Evolutionary conservation across 2,329 filamentous ascomycete species (phyloP).

Genomic region (Sclerotinia trifoliorum): DNA sequence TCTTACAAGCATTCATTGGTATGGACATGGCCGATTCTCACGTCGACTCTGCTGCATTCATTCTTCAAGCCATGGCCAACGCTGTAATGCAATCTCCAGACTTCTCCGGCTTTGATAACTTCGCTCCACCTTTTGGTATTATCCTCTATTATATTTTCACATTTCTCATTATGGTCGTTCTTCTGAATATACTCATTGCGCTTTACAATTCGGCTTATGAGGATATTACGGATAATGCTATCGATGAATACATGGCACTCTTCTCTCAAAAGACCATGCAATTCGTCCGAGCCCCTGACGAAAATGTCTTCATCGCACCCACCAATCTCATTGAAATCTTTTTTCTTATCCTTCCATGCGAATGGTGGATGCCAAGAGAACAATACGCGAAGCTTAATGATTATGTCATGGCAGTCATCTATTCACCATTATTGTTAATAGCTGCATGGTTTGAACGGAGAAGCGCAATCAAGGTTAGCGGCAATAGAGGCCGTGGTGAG

Average conservation of each 20-base stretch:
- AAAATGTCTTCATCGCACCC: conserved; percentile 96
- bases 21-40: conserved; percentile 80
- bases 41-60: conserved; percentile 66
- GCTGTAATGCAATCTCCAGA: conserved; percentile 90
- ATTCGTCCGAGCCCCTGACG: conserved; percentile 92
- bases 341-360: conserved; percentile 72
- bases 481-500: conserved; percentile 76
- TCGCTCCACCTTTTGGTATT: conserved; percentile 88
- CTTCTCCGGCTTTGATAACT: conserved; percentile 83
- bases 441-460: conserved; percentile 71
- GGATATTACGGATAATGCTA: conserved; percentile 76
- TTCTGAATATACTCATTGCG: conserved; percentile 95
- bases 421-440: conserved; percentile 77
- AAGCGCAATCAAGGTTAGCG: conserved; percentile 63
- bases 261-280: conserved; percentile 95
- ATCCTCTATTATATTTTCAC: conserved; percentile 98
- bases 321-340: conserved; percentile 93
- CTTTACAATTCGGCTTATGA: conserved; percentile 96
- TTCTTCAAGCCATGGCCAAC: conserved; percentile 80
- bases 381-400: conserved; percentile 83
- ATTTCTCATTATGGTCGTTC: conserved; percentile 91
- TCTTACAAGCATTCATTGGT: conserved; percentile 91
- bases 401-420: conserved; percentile 79
- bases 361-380: conserved; percentile 87
- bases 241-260: conserved; percentile 91